Evolutionary conservation across 2,329 filamentous ascomycete genomes (phyloP).

Genomic region (Zymoseptoria tritici): DNA sequence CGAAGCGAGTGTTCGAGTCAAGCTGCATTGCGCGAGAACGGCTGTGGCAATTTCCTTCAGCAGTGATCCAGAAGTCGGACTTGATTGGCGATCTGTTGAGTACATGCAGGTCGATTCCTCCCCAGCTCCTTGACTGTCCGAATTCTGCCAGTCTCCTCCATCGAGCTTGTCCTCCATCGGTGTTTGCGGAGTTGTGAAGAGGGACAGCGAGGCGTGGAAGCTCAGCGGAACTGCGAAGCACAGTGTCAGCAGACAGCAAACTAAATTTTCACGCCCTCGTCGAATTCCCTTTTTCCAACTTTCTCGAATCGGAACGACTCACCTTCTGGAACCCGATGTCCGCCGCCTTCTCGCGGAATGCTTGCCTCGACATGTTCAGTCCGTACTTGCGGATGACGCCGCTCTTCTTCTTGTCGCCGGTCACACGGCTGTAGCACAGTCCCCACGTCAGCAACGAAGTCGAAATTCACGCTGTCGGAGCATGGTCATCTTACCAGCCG

Average conservation of each 20-base stretch:
- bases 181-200: too few relatives aligned
- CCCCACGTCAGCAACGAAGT: not conserved
- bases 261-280: too few relatives aligned
- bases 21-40: not conserved
- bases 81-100: not conserved
- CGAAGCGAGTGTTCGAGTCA: not conserved
- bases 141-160: not conserved
- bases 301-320: too few relatives aligned
- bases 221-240: too few relatives aligned
- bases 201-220: too few relatives aligned
- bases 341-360: conserved; percentile 23
- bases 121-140: not conserved
- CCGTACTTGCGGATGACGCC: conserved; percentile 24
- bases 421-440: conserved; percentile 16
- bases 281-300: too few relatives aligned
- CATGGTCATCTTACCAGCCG: conserved; percentile 15
- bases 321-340: conserved; percentile 25
- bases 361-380: conserved; percentile 23
- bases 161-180: too few relatives aligned
- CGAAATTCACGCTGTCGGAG: not conserved
- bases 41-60: not conserved
- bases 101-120: not conserved
- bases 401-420: conserved; percentile 23
- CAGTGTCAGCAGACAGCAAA: too few relatives aligned
- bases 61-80: not conserved